phyloP scores from a whole-genome alignment of 257 asterid genomes.

The Hygrophila difformis region DNA sequence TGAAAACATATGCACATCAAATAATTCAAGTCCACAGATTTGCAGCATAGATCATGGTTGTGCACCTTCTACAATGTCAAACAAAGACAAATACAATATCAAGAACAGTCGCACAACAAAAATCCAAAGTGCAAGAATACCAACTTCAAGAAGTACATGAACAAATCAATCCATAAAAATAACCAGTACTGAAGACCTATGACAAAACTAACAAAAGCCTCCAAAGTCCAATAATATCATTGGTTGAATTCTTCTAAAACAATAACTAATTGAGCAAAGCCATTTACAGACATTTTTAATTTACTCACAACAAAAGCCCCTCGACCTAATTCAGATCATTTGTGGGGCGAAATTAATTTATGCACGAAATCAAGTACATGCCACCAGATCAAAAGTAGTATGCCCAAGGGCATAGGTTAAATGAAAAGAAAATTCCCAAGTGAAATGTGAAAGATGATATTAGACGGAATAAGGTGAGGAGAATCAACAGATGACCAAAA shows the following conservation, averaged over 20 bases:
- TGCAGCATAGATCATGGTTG: too few species aligned
- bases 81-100: too few species aligned
- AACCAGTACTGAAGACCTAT: background rate
- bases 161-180: slow-evolving; percentile 4
- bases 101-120: slow-evolving; percentile 6
- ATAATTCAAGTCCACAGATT: too few species aligned
- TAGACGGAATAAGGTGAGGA: too few species aligned
- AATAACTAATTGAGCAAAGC: background rate
- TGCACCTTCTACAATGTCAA: too few species aligned
- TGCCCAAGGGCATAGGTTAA: slow-evolving; percentile 7
- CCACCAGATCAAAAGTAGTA: slow-evolving; percentile 17
- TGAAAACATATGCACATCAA: too few species aligned
- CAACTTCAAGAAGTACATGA: slow-evolving; percentile 2
- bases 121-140: slow-evolving; percentile 3
- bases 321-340: too few species aligned
- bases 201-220: background rate
- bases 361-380: too few species aligned
- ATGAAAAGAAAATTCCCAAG: too few species aligned
- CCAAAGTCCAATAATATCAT: background rate
- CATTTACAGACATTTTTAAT: background rate
- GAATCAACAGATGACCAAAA: too few species aligned
- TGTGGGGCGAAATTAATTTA: too few species aligned
- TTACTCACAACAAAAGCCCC: slow-evolving; percentile 10
- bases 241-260: background rate
- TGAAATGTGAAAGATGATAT: too few species aligned